Conservation (phyloP, 139 green algal genomes). For the Ettlia oleoabundans region DNA sequence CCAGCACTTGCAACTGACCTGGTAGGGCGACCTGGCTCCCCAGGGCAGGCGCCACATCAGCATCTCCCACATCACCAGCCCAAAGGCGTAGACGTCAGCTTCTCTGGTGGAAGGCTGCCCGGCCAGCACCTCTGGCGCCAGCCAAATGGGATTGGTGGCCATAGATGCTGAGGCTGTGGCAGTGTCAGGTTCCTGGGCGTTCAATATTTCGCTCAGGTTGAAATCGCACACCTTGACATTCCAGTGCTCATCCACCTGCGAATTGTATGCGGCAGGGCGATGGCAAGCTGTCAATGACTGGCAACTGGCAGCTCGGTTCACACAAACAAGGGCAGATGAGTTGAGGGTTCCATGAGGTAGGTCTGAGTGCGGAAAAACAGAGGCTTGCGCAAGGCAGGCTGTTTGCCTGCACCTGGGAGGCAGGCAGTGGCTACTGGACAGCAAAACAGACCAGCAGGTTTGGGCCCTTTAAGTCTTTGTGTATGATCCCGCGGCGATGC, state of each 20-base stretch:
- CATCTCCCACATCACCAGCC: not conserved
- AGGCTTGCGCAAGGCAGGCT: too few species aligned
- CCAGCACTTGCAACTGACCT: too few species aligned
- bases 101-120: not conserved
- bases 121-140: not conserved
- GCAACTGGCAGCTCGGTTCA: too few species aligned
- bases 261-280: too few species aligned
- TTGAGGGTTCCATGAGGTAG: too few species aligned
- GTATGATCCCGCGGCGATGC: not conserved
- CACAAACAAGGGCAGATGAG: too few species aligned
- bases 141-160: not conserved
- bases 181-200: not conserved
- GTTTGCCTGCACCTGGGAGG: too few species aligned
- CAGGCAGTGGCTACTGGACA: too few species aligned
- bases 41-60: not conserved
- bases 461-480: not conserved
- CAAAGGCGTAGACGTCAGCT: not conserved
- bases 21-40: not conserved
- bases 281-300: too few species aligned
- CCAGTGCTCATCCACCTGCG: slow-evolving; percentile 15
- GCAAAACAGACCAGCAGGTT: too few species aligned
- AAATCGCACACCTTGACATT: not conserved
- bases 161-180: not conserved
- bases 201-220: not conserved
- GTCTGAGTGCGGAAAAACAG: too few species aligned